A percentile compares a stretch with the other conserved stretches of the same genome.
Evolutionary conservation across 805 yeast species (phyloP).

Genomic region (Martiniozyma abietophila): DNA sequence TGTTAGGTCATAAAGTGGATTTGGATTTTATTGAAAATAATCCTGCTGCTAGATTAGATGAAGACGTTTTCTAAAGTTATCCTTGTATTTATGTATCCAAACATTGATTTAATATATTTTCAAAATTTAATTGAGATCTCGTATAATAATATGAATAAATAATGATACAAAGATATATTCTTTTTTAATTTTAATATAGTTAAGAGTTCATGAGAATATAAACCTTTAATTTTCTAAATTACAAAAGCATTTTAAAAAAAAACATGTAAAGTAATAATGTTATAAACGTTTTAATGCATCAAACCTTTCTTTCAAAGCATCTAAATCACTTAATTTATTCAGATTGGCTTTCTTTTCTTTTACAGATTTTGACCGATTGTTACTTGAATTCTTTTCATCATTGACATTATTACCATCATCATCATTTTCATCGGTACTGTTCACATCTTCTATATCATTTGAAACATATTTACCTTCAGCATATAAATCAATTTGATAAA

Average conservation of each 20-base stretch:
- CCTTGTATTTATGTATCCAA: too few species aligned
- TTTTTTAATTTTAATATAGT: too few species aligned
- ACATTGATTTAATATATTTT: too few species aligned
- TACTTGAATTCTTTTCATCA: not conserved
- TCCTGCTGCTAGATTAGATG: slow-evolving; percentile 96
- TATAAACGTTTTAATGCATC: slow-evolving; percentile 37
- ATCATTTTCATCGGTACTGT: slow-evolving; percentile 4
- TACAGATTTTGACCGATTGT: not conserved
- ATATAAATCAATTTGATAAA: slow-evolving; percentile 22
- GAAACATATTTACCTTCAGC: slow-evolving; percentile 14
- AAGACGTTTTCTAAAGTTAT: slow-evolving; percentile 38
- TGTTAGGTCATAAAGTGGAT: slow-evolving; percentile 93
- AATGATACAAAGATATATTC: too few species aligned
- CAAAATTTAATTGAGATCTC: too few species aligned
- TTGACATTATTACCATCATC: slow-evolving; percentile 6
- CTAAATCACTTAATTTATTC: slow-evolving; percentile 16
- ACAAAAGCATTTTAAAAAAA: too few species aligned
- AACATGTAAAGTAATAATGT: too few species aligned
- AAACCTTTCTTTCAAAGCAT: slow-evolving; percentile 25
- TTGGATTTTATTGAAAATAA: slow-evolving; percentile 90
- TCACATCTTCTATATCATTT: slow-evolving; percentile 2
- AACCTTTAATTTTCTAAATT: too few species aligned
- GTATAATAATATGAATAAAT: too few species aligned
- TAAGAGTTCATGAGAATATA: too few species aligned
- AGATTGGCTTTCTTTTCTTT: slow-evolving; percentile 2